Evolutionary conservation across 495 filamentous ascomycete genomes (phyloP).

Genomic region (Penicillium canariense): DNA sequence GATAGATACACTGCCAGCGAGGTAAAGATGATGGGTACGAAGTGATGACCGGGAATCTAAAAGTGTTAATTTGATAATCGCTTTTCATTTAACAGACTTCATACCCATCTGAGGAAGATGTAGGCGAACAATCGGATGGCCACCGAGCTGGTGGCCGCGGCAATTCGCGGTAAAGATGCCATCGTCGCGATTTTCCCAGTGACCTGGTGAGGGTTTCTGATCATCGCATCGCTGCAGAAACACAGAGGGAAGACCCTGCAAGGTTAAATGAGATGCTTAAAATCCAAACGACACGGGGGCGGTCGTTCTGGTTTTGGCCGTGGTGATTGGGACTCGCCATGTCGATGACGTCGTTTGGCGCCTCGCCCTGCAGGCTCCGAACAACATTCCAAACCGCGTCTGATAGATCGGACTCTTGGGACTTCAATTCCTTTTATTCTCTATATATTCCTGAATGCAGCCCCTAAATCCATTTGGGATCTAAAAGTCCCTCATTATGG

Average conservation of each 20-base stretch:
- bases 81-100: slow-evolving; percentile 3
- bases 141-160: slow-evolving; percentile 54
- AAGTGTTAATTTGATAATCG: slow-evolving; percentile 8
- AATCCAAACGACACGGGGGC: neutral
- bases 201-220: neutral
- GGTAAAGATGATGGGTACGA: slow-evolving; percentile 66
- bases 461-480: neutral
- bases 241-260: neutral
- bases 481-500: neutral
- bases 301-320: slow-evolving; percentile 6
- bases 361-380: neutral
- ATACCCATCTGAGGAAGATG: slow-evolving; percentile 87
- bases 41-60: slow-evolving; percentile 61
- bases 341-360: slow-evolving; percentile 15
- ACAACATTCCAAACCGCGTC: neutral
- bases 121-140: slow-evolving; percentile 60
- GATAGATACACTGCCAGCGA: slow-evolving; percentile 71
- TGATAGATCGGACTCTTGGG: too few species aligned
- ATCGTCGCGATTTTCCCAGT: slow-evolving; percentile 17
- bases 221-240: neutral
- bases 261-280: neutral
- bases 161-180: slow-evolving; percentile 27
- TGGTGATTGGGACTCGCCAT: slow-evolving; percentile 9
- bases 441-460: neutral
- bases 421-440: too few species aligned